phyloP scores from a whole-genome alignment of 306 rosid genomes.

The Casuarina equisetifolia region DNA sequence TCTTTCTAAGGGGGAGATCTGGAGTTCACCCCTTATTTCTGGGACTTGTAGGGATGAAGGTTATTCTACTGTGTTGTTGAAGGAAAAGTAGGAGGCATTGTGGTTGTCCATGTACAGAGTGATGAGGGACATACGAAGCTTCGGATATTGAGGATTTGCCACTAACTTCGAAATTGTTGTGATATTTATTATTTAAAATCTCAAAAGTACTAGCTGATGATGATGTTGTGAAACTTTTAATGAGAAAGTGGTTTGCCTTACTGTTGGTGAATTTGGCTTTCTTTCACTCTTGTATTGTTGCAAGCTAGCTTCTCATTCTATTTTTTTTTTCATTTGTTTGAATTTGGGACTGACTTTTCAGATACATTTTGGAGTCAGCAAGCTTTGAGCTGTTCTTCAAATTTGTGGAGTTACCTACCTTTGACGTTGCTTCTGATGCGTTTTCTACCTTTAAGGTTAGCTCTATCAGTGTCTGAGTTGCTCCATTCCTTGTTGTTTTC shows the following conservation, averaged over 20 bases:
- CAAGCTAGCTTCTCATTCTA: conserved; percentile 25
- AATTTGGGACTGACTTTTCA: conserved; percentile 56
- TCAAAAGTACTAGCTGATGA: background rate
- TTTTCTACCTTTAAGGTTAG: conserved; percentile 94
- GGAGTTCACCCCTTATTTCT: background rate
- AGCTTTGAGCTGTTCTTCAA: conserved; percentile 90
- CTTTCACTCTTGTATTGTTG: conserved; percentile 11
- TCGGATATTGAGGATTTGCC: background rate
- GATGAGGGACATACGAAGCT: background rate
- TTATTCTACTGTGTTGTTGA: background rate
- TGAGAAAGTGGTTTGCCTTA: background rate
- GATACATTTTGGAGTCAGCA: conserved; percentile 91
- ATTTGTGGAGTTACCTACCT: conserved; percentile 84
- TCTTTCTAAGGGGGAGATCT: background rate
- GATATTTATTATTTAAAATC: background rate
- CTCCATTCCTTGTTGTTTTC: conserved; percentile 8
- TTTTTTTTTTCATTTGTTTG: conserved; percentile 28
- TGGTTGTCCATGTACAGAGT: background rate
- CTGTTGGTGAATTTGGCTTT: conserved; percentile 5
- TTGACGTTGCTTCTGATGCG: conserved; percentile 94
- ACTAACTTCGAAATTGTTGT: background rate
- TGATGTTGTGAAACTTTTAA: background rate
- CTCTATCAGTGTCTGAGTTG: conserved; percentile 13
- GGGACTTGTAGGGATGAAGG: background rate
- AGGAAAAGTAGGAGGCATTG: background rate